phyloP scores from a whole-genome alignment of 163 green algal species.

The Chlorella variabilis region DNA sequence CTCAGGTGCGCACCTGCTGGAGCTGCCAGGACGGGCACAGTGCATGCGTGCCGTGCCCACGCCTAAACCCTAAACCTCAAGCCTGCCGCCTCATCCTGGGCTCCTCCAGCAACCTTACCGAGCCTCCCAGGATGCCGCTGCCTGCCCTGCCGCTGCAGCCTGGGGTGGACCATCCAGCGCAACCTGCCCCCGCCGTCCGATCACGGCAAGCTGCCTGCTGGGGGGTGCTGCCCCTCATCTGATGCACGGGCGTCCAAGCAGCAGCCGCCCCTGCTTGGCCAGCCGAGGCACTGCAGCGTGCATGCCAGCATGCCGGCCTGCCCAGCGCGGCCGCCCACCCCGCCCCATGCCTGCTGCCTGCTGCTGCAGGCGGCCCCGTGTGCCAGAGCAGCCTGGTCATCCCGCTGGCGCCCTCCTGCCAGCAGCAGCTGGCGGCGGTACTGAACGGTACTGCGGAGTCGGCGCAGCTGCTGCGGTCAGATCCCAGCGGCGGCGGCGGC shows the following conservation, averaged over 20 bases:
- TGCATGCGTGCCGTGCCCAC: no score
- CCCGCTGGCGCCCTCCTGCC: constrained; percentile 45
- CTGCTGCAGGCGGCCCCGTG: constrained; percentile 41
- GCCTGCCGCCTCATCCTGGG: no score
- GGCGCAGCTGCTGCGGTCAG: constrained; percentile 42
- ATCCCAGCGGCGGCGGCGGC: constrained; percentile 40
- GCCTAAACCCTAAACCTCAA: no score
- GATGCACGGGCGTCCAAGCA: no score
- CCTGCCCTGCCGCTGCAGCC: constrained; percentile 35
- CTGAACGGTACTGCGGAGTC: constrained; percentile 36
- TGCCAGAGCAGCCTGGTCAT: constrained; percentile 55
- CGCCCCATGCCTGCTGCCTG: background rate
- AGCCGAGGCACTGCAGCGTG: no score
- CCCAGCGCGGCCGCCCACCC: no score
- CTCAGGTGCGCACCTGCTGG: background rate
- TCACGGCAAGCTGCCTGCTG: constrained; percentile 43
- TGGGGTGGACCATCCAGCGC: constrained; percentile 65
- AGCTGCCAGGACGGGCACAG: no score
- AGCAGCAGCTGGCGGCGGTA: constrained; percentile 58
- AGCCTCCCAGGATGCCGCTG: no score
- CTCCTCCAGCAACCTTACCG: no score
- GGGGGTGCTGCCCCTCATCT: no score
- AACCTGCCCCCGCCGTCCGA: constrained; percentile 52
- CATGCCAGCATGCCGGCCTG: no score
- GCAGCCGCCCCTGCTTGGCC: no score